Evolutionary conservation across 2,329 filamentous ascomycete species (phyloP), one percentile per base, ranked within the genome.

Genomic region (Pseudopyrenochaeta lycopersici): DNA sequence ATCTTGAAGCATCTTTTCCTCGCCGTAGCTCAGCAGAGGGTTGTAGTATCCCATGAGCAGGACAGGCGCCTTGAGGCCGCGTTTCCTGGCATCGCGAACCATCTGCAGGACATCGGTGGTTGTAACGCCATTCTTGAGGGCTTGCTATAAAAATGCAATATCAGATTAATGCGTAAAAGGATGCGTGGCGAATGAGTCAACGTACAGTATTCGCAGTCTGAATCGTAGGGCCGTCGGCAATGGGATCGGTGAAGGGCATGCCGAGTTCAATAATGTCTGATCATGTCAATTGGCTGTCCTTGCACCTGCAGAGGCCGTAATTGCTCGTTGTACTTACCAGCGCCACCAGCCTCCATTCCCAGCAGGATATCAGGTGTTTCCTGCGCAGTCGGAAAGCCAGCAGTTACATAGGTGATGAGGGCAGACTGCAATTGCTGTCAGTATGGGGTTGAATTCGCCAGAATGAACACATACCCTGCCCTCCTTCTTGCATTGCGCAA

Each of bases 11-110:
- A 98, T 87, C 56, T 84, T 85, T 79, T 97, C 92, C 80, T 99
- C 95, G 48, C 95, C 95, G 74, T 98, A 99, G 70, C 90, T 91
- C 57, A 98, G 82, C 57, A 98, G 83, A 1, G 95, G 95, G 81
- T 99, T 99, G 81, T 97, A 99, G 85, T 99, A 99, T 69, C 95
- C 95, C 95, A 99, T 99, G 63, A 99, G 85, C 72, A 99, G 80
- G 36, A 99, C 86, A 0, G 95, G 95, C 1, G 89, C 87, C 68
- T 84, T 88, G 49, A 98, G 82, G 36, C 95, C 95, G 58, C 84
- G 85, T 65, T 84, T 83, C 68, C 95, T 85, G 41, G 94, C 92
- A 58, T 90, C 85, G 66, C 89, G 88, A 56, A 97, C 89, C 83
- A 97, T 94, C 69, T 90, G 84, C 35, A 99, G 84, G 14, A 91